Evolutionary conservation across 2,329 filamentous ascomycete species (phyloP).

Genomic region (Cordyceps fumosorosea): DNA sequence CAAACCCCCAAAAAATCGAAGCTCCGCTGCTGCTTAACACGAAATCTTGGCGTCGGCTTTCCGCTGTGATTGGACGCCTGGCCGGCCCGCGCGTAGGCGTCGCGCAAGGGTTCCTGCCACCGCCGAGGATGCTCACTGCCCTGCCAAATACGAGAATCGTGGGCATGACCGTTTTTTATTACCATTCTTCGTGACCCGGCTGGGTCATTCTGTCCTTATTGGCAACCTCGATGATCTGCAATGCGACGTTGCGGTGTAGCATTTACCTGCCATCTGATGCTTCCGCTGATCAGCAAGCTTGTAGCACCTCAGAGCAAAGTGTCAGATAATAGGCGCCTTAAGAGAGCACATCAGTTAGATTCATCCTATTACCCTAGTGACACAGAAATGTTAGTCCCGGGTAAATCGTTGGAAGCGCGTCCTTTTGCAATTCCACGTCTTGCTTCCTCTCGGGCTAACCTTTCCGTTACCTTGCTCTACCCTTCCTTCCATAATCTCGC

Average conservation of each 20-base stretch:
- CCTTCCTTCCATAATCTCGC: no score
- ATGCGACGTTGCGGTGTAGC: neutral
- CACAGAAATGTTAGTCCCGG: neutral
- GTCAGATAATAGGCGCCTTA: neutral
- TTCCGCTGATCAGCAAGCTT: neutral
- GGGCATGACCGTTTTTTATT: neutral
- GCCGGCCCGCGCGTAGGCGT: neutral
- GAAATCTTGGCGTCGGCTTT: slow-evolving; percentile 6
- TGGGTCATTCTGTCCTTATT: neutral
- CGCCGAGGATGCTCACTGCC: neutral
- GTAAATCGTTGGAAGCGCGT: neutral
- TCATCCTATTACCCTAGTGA: neutral
- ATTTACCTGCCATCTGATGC: neutral
- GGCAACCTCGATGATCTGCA: neutral
- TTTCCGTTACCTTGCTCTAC: no score
- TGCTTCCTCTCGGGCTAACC: no score
- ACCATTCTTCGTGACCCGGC: neutral
- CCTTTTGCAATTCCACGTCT: no score
- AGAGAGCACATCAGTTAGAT: neutral
- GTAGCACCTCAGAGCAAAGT: neutral
- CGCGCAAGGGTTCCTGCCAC: neutral
- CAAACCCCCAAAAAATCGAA: neutral
- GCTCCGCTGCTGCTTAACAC: slow-evolving; percentile 6
- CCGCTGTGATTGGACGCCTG: slow-evolving; percentile 2
- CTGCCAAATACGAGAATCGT: slow-evolving; percentile 2